These are phyloP conservation scores for Saccharomycopsis synnaedendra DNA, from an alignment of 805 yeast species.

Conservation along the genomic window DNA sequence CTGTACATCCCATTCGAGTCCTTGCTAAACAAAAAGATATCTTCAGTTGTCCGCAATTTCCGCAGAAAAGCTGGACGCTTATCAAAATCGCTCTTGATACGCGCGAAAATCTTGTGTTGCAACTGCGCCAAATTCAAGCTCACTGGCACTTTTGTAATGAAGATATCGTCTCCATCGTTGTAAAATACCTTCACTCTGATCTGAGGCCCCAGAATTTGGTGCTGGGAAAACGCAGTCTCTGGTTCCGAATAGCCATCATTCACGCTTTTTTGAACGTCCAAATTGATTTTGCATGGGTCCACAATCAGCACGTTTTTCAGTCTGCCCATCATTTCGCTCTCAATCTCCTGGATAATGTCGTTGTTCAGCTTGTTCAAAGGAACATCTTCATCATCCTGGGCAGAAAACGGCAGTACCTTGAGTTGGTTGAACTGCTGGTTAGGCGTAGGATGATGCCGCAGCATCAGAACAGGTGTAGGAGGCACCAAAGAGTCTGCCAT, in stretches of 20 bases:
- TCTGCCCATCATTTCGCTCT: slow-evolving; percentile 8
- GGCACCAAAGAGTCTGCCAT: slow-evolving; percentile 6
- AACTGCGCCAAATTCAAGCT: slow-evolving; percentile 9
- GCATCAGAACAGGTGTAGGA: slow-evolving; percentile 7
- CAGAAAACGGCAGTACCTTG: slow-evolving; percentile 9
- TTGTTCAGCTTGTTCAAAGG: slow-evolving; percentile 7
- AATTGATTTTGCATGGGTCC: neutral
- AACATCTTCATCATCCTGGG: slow-evolving; percentile 6
- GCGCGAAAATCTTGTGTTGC: slow-evolving; percentile 9
- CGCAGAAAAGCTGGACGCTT: neutral
- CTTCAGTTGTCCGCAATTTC: slow-evolving; percentile 3
- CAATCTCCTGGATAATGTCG: slow-evolving; percentile 16
- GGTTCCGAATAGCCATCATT: neutral
- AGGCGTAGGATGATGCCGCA: slow-evolving; percentile 11
- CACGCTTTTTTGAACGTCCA: neutral
- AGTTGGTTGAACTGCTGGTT: neutral
- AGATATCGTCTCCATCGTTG: slow-evolving; percentile 17
- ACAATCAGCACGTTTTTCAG: slow-evolving; percentile 2
- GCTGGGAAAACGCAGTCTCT: slow-evolving; percentile 5
- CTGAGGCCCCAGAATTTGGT: slow-evolving; percentile 15
- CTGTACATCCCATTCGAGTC: slow-evolving; percentile 15
- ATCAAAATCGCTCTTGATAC: slow-evolving; percentile 12
- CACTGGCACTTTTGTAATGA: slow-evolving; percentile 14
- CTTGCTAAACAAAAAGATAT: slow-evolving; percentile 10
- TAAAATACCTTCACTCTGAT: slow-evolving; percentile 15